Evolutionary conservation across 257 asterid species (phyloP).

Genomic region (Dorcoceras hygrometricum): DNA sequence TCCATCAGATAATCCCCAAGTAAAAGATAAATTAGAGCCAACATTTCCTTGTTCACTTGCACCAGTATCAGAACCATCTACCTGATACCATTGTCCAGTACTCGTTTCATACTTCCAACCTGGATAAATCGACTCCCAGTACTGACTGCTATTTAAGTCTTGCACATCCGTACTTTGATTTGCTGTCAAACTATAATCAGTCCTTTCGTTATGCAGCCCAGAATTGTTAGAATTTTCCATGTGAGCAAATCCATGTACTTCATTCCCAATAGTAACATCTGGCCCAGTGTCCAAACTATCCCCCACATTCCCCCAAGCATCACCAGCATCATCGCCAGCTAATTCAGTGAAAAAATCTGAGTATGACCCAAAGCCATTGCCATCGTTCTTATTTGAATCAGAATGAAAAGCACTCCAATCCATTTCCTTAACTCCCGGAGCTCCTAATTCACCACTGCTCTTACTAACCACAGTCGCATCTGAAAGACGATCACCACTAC

Average conservation of each 20-base stretch:
- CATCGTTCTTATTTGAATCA: constrained; percentile 40
- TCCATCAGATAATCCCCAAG: constrained; percentile 43
- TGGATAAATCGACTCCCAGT: constrained; percentile 90
- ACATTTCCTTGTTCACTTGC: constrained; percentile 33
- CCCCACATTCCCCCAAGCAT: constrained; percentile 38
- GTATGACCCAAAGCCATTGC: constrained; percentile 75
- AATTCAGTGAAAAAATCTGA: constrained; percentile 72
- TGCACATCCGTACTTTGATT: constrained; percentile 45
- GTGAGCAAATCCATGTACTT: constrained; percentile 32
- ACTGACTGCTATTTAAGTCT: constrained; percentile 53
- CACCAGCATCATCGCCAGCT: constrained; percentile 46
- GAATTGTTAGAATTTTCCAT: constrained; percentile 29
- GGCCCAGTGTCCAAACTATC: constrained; percentile 29
- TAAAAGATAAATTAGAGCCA: constrained; percentile 32
- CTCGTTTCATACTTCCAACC: constrained; percentile 76
- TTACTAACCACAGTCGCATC: constrained; percentile 24
- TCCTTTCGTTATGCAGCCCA: constrained; percentile 38
- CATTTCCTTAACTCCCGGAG: constrained; percentile 73
- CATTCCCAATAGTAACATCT: constrained; percentile 30
- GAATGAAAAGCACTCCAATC: constrained; percentile 81
- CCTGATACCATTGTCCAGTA: constrained; percentile 89
- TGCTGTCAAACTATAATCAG: constrained; percentile 32
- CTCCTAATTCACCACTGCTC: constrained; percentile 38
- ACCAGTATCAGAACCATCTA: constrained; percentile 43
- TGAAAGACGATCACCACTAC: constrained; percentile 26